phyloP scores from a whole-genome alignment of 305 asterid species.

The Petunia hybrid region DNA sequence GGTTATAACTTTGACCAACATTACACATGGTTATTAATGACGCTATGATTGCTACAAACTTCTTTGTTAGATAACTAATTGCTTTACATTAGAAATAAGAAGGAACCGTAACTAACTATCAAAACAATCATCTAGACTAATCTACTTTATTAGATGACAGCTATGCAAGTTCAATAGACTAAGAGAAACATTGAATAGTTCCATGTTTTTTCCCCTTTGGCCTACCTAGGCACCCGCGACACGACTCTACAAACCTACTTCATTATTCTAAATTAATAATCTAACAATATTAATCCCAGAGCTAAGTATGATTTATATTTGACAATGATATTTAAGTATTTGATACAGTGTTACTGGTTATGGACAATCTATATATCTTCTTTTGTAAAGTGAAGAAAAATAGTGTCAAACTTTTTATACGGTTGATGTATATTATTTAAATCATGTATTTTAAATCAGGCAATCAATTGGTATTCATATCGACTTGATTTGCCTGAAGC shows the following conservation, averaged over 20 bases:
- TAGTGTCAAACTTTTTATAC: neutral
- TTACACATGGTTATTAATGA: constrained; percentile 33
- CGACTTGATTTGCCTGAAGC: neutral
- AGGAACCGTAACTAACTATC: constrained; percentile 27
- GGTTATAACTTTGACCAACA: constrained; percentile 34
- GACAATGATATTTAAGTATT: neutral
- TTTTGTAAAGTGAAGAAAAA: neutral
- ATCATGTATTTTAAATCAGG: neutral
- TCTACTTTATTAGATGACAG: constrained; percentile 32
- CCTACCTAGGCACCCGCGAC: constrained; percentile 27
- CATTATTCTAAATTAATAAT: neutral
- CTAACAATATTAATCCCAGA: neutral
- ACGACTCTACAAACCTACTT: constrained; percentile 19
- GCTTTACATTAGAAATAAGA: constrained; percentile 1
- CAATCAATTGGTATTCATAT: neutral
- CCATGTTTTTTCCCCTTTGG: neutral
- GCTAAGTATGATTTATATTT: constrained; percentile 4
- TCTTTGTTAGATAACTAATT: neutral
- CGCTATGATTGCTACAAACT: constrained; percentile 23
- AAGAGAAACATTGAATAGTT: constrained; percentile 24
- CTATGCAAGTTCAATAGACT: constrained; percentile 17
- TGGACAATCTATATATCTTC: no score
- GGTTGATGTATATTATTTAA: no score
- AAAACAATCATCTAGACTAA: constrained; percentile 30
- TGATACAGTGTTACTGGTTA: constrained; percentile 17